Conservation (phyloP, 192 early-diverging fungal species). For the Coemansia sp. region DNA sequence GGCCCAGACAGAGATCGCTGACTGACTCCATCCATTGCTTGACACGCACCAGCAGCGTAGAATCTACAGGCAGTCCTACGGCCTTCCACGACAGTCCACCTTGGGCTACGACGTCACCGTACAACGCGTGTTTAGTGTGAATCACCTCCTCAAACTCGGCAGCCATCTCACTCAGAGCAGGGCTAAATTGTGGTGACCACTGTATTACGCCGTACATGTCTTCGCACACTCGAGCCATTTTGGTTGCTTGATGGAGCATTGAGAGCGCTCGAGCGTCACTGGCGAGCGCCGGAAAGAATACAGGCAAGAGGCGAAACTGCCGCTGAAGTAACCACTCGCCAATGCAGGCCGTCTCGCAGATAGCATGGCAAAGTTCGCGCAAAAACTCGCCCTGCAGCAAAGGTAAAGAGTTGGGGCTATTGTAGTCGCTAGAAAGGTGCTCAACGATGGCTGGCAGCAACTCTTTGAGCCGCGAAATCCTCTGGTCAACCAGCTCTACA, state of each 20-base stretch:
- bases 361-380: conserved; percentile 35
- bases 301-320: conserved; percentile 28
- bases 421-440: conserved; percentile 4
- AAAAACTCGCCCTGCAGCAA: conserved; percentile 26
- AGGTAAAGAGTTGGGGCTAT: background rate
- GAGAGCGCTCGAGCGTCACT: conserved; percentile 18
- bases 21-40: conserved; percentile 36
- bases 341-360: conserved; percentile 27
- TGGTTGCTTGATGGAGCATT: conserved; percentile 24
- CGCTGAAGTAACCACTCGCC: conserved; percentile 49
- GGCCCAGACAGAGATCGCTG: conserved; percentile 34
- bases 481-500: conserved; percentile 11
- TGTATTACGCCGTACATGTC: conserved; percentile 42
- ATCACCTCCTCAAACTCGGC: conserved; percentile 41
- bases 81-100: conserved; percentile 48
- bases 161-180: conserved; percentile 27
- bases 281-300: conserved; percentile 24
- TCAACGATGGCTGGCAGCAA: conserved; percentile 24
- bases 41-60: conserved; percentile 25
- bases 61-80: conserved; percentile 44
- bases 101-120: conserved; percentile 36
- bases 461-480: conserved; percentile 26
- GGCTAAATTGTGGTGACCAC: conserved; percentile 23
- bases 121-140: conserved; percentile 21
- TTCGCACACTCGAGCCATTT: conserved; percentile 31